Evolutionary conservation across 192 early-diverging fungal genomes (phyloP), one percentile per base, ranked within the genome.

Genomic region (Powellomyces hirtus): DNA sequence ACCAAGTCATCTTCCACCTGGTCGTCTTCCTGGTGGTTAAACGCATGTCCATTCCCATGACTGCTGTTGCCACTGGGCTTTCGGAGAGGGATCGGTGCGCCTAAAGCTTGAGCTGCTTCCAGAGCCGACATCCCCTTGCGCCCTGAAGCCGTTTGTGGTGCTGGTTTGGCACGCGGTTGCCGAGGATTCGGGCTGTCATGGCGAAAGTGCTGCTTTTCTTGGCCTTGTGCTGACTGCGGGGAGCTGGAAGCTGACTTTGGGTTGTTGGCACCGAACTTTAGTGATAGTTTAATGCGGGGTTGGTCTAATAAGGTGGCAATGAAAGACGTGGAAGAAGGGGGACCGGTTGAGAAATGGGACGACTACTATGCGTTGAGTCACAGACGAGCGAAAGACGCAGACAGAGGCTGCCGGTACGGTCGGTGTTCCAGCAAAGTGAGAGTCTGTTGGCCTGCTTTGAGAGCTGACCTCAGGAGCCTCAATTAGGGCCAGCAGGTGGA

Each of bases 81-180:
- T 35, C 29, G 27, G 4, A 35, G 29, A 4, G 60, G 24, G 22
- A 42, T 62, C 7, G 60, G 60, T 30, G 46, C 46, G 42, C 62
- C 62, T 6, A 64, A 31, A 6, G 62, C 62, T 16, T 46, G 62
- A 20, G 62, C 62, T 14, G 62, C 62, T 31, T 64, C 62, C 26
- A 51, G 30, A 20, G 62, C 62, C 18, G 45, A 31, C 62, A 64
- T 45, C 16, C 62, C 62, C 30, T 64, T 64, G 14, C 62, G 62
- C 7, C n/a, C 14, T 7, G 20, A 42, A 27, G 22, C 31, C 27
- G 22, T 27, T 3, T 18, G 16, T 16, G 27, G 50, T 8, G 50
- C 50, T n/a, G 50, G 33, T 22, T 42, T 27, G 14, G 37, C 1
- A n/a, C 4, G 6, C 6, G 38, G 35, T 37, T n/a, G 36, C 0